Conservation (phyloP, 2,329 filamentous ascomycete species). For the Parafenestella ontariensis region DNA sequence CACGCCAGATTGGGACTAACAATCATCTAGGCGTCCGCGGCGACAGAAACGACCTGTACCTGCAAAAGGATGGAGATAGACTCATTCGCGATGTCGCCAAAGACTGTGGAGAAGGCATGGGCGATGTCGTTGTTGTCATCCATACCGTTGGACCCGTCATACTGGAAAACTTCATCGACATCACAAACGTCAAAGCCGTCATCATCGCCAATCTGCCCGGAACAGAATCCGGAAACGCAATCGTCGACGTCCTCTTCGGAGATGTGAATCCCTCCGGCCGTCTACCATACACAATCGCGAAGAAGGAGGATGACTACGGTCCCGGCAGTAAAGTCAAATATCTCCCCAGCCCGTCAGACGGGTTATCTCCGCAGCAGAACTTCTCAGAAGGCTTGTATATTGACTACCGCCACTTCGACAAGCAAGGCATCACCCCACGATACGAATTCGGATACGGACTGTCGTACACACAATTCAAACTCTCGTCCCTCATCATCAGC, state of each 20-base stretch:
- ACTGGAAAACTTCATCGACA: slow-evolving; percentile 79
- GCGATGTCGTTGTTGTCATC: slow-evolving; percentile 80
- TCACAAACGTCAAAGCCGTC: slow-evolving; percentile 78
- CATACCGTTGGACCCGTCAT: slow-evolving; percentile 86
- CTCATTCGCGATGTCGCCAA: slow-evolving; percentile 76
- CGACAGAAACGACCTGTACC: slow-evolving; percentile 76
- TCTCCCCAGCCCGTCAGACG: slow-evolving; percentile 63
- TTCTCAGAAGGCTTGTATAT: slow-evolving; percentile 85
- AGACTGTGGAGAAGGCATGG: slow-evolving; percentile 67
- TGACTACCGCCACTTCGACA: slow-evolving; percentile 91
- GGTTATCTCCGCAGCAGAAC: slow-evolving; percentile 77
- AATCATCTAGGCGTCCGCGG: slow-evolving; percentile 63
- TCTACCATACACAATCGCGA: slow-evolving; percentile 86
- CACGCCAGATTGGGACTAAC: slow-evolving; percentile 1
- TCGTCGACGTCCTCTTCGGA: slow-evolving; percentile 81
- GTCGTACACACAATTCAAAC: slow-evolving; percentile 77
- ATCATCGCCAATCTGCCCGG: slow-evolving; percentile 86
- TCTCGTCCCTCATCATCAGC: slow-evolving; percentile 60
- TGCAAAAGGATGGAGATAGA: slow-evolving; percentile 80
- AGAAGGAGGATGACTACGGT: slow-evolving; percentile 77
- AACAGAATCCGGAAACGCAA: slow-evolving; percentile 82
- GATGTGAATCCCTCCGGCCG: slow-evolving; percentile 80
- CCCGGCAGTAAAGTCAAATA: slow-evolving; percentile 73
- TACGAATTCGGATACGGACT: slow-evolving; percentile 89
- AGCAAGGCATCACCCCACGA: slow-evolving; percentile 72